Base-by-base conservation (phyloP, 1,284 basidiomycete species). In the Thelephora terrestris region DNA sequence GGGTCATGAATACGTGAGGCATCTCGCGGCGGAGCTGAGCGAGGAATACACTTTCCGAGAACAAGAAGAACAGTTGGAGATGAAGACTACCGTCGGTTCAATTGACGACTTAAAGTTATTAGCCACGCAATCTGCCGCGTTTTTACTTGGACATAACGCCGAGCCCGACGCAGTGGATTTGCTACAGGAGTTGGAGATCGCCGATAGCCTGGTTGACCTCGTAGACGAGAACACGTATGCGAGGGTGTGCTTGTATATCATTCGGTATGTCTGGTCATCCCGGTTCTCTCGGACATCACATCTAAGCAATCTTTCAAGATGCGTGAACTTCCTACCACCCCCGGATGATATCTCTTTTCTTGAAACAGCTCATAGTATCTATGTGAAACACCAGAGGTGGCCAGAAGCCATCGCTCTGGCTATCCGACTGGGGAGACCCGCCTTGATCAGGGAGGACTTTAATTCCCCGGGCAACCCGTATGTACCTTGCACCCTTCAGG, bases 1-100 rank as follows among this genome's bases (percentile, higher is more conserved):
- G 96, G 96, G 96, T 7, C 94, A 99, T 66, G 96, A 99, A 71
- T 99, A 99, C 62, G 91, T 99, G 53, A 85, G 95, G 43, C 96
- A 99, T 65, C 78, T 99, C 38, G 92, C 96, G 9, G 84, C 96
- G 2, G 96, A 99, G 61, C 81, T 99, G 9, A 94, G 94, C 21
- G 91, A 97, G 63, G 96, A 99, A 63, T 99, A 87, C 63, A 78
- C 71, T 47, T 61, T 76, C 57, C 75, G 85, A 10, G 57, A 57
- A 35, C 54, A 62, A 17, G 57, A 57, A 36, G 66, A 72, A 49
- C 68, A 73, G 50, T 67, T 64, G 29, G 79, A 80, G 46, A 64
- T 68, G 37, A 61, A 62, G n/a, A 57, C 62, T 5, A 48, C 54
- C 16, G 53, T 67, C 18, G 84, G 83, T 5, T 78, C 78, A 1